Evolutionary conservation across 2,329 filamentous ascomycete genomes (phyloP), one percentile per base, ranked within the genome.

Genomic region (Nannizziopsis barbatae): DNA sequence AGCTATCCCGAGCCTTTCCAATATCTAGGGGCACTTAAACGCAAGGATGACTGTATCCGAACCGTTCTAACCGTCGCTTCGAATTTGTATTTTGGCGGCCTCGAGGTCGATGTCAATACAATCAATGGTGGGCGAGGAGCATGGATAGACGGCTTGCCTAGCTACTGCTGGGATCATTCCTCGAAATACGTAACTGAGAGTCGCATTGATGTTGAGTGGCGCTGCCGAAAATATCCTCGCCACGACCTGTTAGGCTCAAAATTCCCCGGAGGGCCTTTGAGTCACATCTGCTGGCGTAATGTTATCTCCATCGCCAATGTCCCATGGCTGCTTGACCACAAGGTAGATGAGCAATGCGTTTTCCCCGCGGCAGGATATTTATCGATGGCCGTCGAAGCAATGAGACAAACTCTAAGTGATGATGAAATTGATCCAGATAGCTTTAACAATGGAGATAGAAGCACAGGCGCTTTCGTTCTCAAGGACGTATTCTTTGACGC

Each of bases 361-460:
- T 70, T 70, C 37, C 71, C 72, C 0, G 63, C 55, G 2, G 64
- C 71, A 0, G 70, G 62, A 0, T 72, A 68, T 50, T 45, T 73
- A 1, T 56, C 62, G 9, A 70, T 72, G 60, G 68, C 62, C 1
- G 61, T 64, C 1, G 70, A 72, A 53, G 70, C 70, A 14, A 39
- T 52, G 6, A n/a, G 48, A 14, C 56, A 57, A 39, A 14, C n/a
- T 17, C 22, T 27, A 27, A 7, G 22, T 27, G 22, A 27, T 27
- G 5, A 44, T 5, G 20, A 11, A 15, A 44, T 5, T 17, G 38
- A 22, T 12, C 12, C 3, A 15, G 4, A 5, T 41, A 11, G 12
- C 11, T 17, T 17, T 41, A 12, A 3, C 4, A 11, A 14, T 22
- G 14, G 11, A 18, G 38, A 41, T 5, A n/a, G n/a, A 6, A 41